Percentiles rank a stretch among this genome's conserved stretches.
These are phyloP conservation scores for Fonsecaea erecta DNA, from an alignment of 2,329 filamentous ascomycete species.

Conservation along the genomic window DNA sequence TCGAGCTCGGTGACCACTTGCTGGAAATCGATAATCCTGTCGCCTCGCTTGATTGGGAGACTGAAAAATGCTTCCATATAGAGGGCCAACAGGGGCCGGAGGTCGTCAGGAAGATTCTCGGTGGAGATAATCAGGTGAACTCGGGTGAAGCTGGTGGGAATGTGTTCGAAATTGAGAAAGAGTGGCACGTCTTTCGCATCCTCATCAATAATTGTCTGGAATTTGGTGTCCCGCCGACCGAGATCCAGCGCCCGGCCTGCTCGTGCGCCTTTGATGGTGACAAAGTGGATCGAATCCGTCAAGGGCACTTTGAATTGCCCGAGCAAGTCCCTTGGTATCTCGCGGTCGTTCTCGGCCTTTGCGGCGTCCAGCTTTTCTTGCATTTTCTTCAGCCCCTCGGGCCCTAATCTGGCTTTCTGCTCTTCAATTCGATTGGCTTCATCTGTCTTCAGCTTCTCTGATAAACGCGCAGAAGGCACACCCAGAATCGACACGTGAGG, in stretches of 20 bases:
- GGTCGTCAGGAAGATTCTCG: conserved; percentile 73
- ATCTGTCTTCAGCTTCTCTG: conserved; percentile 78
- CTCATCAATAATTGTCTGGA: conserved; percentile 76
- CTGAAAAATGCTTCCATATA: conserved; percentile 95
- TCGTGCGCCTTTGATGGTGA: conserved; percentile 81
- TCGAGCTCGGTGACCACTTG: conserved; percentile 90
- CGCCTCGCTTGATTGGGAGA: conserved; percentile 78
- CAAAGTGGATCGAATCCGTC: conserved; percentile 92
- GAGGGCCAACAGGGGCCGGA: conserved; percentile 81
- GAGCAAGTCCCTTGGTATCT: conserved; percentile 81
- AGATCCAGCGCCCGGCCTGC: conserved; percentile 76
- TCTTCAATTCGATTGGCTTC: conserved; percentile 79
- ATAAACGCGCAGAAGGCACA: conserved; percentile 78
- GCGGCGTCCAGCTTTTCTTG: conserved; percentile 77
- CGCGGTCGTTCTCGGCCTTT: conserved; percentile 83
- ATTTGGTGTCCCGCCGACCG: conserved; percentile 68
- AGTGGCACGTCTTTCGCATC: conserved; percentile 69
- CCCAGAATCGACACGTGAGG: conserved; percentile 87
- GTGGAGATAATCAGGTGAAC: conserved; percentile 82
- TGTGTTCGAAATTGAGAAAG: conserved; percentile 96
- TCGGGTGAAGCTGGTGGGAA: conserved; percentile 89
- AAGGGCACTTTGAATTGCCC: conserved; percentile 80
- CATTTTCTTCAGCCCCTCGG: conserved; percentile 78
- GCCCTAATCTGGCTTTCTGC: conserved; percentile 77
- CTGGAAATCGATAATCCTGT: conserved; percentile 81